phyloP scores from a whole-genome alignment of 192 early-diverging fungal species.

The Backusella australiensis region DNA sequence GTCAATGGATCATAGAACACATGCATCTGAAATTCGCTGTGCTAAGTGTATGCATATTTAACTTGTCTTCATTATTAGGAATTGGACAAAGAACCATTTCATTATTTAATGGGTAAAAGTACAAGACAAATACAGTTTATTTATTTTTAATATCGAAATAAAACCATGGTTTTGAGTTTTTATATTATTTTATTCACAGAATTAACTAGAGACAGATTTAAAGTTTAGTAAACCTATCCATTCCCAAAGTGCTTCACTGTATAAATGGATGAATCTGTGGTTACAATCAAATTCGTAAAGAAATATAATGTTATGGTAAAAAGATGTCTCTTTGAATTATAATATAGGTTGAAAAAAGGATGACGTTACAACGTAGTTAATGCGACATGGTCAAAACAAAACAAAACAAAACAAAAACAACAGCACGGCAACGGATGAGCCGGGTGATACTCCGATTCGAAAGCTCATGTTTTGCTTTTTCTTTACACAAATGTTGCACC shows the following conservation, averaged over 20 bases:
- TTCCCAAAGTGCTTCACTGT: background rate
- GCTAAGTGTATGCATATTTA: too few species aligned
- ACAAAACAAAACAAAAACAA: background rate
- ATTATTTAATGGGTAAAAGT: background rate
- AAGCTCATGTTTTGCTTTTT: background rate
- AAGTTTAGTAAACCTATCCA: background rate
- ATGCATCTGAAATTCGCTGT: background rate
- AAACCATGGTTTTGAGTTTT: background rate
- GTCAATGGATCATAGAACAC: background rate
- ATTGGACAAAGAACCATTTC: too few species aligned
- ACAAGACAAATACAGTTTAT: background rate
- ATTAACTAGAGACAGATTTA: background rate
- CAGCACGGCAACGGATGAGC: background rate
- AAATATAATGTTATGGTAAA: background rate
- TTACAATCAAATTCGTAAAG: background rate
- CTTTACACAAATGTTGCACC: background rate
- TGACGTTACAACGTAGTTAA: background rate
- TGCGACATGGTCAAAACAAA: background rate
- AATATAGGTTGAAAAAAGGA: background rate
- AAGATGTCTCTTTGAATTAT: background rate
- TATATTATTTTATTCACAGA: background rate
- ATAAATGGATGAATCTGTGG: background rate
- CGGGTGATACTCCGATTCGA: background rate
- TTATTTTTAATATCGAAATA: too few species aligned
- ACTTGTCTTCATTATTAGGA: too few species aligned